Base-by-base conservation (phyloP, 2,329 filamentous ascomycete species). In the Phyllosticta paracitricarpa region DNA sequence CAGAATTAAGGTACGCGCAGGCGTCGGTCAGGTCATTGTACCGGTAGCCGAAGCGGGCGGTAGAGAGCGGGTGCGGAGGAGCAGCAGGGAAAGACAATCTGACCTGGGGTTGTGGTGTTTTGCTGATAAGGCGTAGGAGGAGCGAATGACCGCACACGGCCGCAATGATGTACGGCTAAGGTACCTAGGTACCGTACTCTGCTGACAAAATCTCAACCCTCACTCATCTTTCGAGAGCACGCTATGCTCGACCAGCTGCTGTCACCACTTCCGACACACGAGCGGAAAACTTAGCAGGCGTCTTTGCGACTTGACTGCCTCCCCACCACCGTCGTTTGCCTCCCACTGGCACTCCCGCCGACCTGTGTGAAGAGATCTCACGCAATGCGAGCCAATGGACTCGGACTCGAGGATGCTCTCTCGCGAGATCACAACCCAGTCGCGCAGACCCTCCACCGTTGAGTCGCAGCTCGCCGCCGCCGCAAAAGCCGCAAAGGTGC, bases 401-500 rank as follows among this genome's bases (percentile, higher is more conserved):
- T 61, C 59, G 54, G 55, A 55, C 59, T 55, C 54, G 28, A 61
- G 54, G 51, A 51, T 72, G 51, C 70, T 70, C 26, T 71, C 25
- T 40, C 19, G 33, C 56, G 54, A 61, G 51, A 55, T 19, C 48
- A 28, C 58, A 40, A 40, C 25, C 17, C 57, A 35, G 19, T 9
- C 55, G 33, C 57, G 19, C 26, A n/a, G 14, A 10, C 17, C 48
- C 30, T 14, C 48, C 25, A 6, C 28, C 33, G 24, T 55, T 30
- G 56, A 58, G 4, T 28, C 24, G 24, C 55, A 48, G 4, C 6
- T n/a, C n/a, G 52, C 25, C 26, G 56, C 19, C 9, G 56, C n/a
- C 6, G 54, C 40, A 9, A 59, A 59, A 51, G n/a, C 66, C n/a
- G 40, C 40, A 48, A 73, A 73, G 65, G 70, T 69, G 54, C 69